Evolutionary conservation across 2,329 filamentous ascomycete genomes (phyloP).

Genomic region (Paraconiothyrium brasiliense): DNA sequence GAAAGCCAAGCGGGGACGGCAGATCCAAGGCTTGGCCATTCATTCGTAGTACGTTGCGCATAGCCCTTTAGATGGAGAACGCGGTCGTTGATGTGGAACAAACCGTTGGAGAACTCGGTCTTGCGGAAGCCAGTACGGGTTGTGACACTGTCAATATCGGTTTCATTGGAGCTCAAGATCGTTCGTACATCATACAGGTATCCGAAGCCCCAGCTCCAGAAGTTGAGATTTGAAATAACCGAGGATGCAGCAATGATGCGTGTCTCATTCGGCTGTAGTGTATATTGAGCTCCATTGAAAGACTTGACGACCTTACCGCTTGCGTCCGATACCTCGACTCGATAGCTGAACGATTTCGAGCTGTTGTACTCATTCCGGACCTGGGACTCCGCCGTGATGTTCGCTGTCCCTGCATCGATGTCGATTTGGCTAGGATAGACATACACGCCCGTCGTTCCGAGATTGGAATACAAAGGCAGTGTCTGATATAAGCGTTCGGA

Average conservation of each 20-base stretch:
- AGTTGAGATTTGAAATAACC: neutral
- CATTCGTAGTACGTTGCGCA: constrained; percentile 1
- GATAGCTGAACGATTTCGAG: neutral
- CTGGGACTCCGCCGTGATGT: neutral
- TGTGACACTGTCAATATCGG: neutral
- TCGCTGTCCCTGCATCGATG: neutral
- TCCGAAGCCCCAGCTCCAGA: constrained; percentile 4
- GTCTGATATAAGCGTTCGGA: neutral
- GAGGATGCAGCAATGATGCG: neutral
- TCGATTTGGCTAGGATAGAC: neutral
- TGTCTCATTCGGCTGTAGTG: neutral
- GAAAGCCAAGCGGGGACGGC: neutral
- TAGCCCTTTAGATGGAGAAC: neutral
- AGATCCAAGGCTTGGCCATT: neutral
- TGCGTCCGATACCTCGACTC: neutral
- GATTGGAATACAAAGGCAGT: neutral
- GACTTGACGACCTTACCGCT: neutral
- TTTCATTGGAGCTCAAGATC: neutral
- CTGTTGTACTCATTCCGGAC: neutral
- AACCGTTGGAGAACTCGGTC: neutral
- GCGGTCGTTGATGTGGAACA: neutral
- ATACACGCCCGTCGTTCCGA: constrained; percentile 1
- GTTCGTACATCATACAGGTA: neutral
- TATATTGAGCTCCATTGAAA: neutral
- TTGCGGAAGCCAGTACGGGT: constrained; percentile 2